Base-by-base conservation (phyloP, 805 yeast genomes). In the Starmerella cellae region DNA sequence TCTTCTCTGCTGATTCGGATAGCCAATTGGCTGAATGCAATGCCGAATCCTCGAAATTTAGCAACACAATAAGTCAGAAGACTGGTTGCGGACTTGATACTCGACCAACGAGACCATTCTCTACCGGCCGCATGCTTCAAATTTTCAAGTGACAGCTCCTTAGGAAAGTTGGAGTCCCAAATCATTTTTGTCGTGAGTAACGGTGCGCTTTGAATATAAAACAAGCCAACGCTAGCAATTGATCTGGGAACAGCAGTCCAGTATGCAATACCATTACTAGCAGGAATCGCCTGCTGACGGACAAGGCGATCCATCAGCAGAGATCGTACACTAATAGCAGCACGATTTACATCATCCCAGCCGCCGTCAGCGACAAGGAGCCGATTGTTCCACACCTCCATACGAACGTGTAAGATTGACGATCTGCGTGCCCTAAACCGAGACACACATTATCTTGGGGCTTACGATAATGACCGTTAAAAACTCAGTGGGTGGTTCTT, bases 291-390 rank as follows among this genome's bases (percentile, higher is more conserved):
- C n/a, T 35, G 37, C 19, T 38, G 32, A n/a, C 45, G 43, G 19
- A 49, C 45, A 17, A 44, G 41, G 8, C 37, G 36, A 4, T 33
- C 27, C n/a, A 52, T 18, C 3, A 46, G 38, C 14, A 38, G 13
- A 10, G 44, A 35, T 28, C 48, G 42, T 26, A 54, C 56, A 21
- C 44, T 47, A 19, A 42, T 38, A 9, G 53, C 46, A 2, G 56
- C 51, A 18, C 39, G 26, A 3, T 46, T 49, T 1, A 47, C 55
- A n/a, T 51, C 56, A 5, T 39, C 38, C 57, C 57, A 54, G 36
- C 43, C 35, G 30, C 54, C 54, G 14, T 41, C 42, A 2, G 45
- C 37, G 14, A 54, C 43, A 14, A 52, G 49, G 22, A 52, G 49
- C 42, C 38, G 38, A 37, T 43, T 44, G 23, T 47, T 47, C 52